A percentile compares a stretch with the other conserved stretches of the same genome.
Evolutionary conservation across 352 stramenopile species (phyloP).

Genomic region (Pythium periplocum): DNA sequence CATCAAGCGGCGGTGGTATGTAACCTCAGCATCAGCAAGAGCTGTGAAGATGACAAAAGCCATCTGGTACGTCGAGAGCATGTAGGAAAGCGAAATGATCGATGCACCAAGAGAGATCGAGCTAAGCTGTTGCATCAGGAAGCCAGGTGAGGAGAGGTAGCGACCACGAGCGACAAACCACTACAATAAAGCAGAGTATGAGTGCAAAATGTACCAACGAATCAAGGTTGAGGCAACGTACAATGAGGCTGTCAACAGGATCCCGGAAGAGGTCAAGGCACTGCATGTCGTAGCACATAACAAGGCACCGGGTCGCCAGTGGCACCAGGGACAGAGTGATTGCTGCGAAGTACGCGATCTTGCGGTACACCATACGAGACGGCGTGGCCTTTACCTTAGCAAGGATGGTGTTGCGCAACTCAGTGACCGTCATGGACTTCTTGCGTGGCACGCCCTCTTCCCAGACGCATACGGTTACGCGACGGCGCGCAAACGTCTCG

Average conservation of each 20-base stretch:
- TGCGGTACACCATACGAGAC: constrained; percentile 59
- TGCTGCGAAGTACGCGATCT: constrained; percentile 54
- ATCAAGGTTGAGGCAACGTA: constrained; percentile 6
- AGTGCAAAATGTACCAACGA: too few relatives aligned
- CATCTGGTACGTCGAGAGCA: constrained; percentile 70
- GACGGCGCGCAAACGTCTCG: constrained; percentile 44
- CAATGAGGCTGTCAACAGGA: constrained; percentile 31
- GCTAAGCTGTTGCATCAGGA: too few relatives aligned
- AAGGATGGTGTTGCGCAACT: constrained; percentile 77
- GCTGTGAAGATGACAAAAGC: constrained; percentile 69
- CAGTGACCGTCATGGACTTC: constrained; percentile 73
- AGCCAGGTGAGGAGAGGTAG: too few relatives aligned
- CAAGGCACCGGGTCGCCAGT: constrained; percentile 38
- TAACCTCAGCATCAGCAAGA: constrained; percentile 78
- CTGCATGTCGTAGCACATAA: constrained; percentile 57
- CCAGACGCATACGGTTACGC: constrained; percentile 76
- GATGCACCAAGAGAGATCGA: constrained; percentile 27
- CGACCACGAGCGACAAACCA: too few relatives aligned
- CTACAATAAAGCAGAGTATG: too few relatives aligned
- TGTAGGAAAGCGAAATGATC: constrained; percentile 64
- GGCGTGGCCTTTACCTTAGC: constrained; percentile 77
- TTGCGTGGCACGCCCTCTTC: constrained; percentile 63
- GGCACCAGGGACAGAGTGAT: constrained; percentile 56
- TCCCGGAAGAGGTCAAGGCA: constrained; percentile 48
- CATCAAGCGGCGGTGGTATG: constrained; percentile 81